phyloP scores from a whole-genome alignment of 2,329 filamentous ascomycete species.

The Pyrenophora graminea region DNA sequence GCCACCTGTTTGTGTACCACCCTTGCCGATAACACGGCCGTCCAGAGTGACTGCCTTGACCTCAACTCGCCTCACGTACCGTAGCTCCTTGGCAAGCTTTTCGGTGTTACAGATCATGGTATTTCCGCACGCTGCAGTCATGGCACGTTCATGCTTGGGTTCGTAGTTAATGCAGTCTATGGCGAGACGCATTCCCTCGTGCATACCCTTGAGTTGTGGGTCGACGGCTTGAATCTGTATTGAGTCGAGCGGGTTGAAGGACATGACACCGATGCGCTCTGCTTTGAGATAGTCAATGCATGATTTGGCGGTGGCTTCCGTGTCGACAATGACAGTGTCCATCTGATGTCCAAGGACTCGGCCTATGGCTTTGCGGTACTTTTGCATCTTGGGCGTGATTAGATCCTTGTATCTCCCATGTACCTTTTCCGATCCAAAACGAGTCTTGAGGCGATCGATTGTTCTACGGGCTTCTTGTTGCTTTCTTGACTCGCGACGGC shows the following conservation, averaged over 20 bases:
- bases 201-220: slow-evolving; percentile 85
- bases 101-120: slow-evolving; percentile 92
- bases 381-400: slow-evolving; percentile 96
- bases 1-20: slow-evolving; percentile 94
- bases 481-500: slow-evolving; percentile 80
- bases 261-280: slow-evolving; percentile 83
- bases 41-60: slow-evolving; percentile 95
- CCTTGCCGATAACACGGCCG: slow-evolving; percentile 96
- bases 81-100: slow-evolving; percentile 83
- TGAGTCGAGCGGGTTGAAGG: slow-evolving; percentile 94
- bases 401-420: slow-evolving; percentile 88
- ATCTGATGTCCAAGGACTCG: slow-evolving; percentile 91
- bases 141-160: slow-evolving; percentile 81
- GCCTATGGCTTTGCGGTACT: slow-evolving; percentile 90
- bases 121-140: slow-evolving; percentile 92
- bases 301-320: slow-evolving; percentile 89
- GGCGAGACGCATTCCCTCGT: slow-evolving; percentile 80
- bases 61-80: slow-evolving; percentile 80
- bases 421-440: slow-evolving; percentile 77
- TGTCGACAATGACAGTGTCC: slow-evolving; percentile 92
- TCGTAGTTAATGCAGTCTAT: slow-evolving; percentile 98
- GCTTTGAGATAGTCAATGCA: slow-evolving; percentile 95
- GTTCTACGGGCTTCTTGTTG: slow-evolving; percentile 81
- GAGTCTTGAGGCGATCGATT: slow-evolving; percentile 82
- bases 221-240: slow-evolving; percentile 94